phyloP scores from a whole-genome alignment of 495 filamentous ascomycete genomes.

The Hyphodiscus hymeniophilus region DNA sequence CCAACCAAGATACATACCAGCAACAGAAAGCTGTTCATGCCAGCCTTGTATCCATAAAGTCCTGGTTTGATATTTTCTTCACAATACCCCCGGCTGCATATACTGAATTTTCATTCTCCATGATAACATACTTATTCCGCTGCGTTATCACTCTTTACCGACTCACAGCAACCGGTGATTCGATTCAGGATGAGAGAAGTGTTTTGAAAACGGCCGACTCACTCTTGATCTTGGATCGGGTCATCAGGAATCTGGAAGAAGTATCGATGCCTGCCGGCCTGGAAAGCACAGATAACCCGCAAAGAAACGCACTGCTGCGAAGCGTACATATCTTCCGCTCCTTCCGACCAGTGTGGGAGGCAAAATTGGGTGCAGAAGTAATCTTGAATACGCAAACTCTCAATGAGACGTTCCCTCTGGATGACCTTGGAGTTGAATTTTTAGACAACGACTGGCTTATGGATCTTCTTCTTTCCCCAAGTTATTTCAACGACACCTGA shows the following conservation, averaged over 20 bases:
- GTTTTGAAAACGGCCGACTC: background rate
- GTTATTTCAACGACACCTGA: too few relatives aligned
- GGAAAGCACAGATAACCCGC: background rate
- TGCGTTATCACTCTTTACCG: conserved; percentile 33
- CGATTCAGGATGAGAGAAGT: conserved; percentile 26
- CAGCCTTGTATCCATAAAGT: conserved; percentile 30
- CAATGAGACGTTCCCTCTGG: background rate
- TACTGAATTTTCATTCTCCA: conserved; percentile 28
- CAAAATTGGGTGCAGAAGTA: background rate
- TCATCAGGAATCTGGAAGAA: background rate
- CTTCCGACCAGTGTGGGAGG: background rate
- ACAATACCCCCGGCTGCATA: conserved; percentile 26
- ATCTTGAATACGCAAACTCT: background rate
- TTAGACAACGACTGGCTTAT: conserved; percentile 4
- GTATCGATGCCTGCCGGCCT: background rate
- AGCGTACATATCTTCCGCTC: background rate
- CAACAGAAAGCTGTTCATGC: conserved; percentile 2
- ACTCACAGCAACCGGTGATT: conserved; percentile 29
- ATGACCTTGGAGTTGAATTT: background rate
- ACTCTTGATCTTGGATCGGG: background rate
- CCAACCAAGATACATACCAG: background rate
- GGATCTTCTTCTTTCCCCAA: conserved; percentile 4
- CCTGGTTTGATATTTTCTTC: conserved; percentile 31
- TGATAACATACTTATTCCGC: conserved; percentile 35
- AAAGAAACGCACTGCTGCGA: background rate